Evolutionary conservation across 1,139 yeast species (phyloP).

Genomic region (Sugiyamaella sp.): DNA sequence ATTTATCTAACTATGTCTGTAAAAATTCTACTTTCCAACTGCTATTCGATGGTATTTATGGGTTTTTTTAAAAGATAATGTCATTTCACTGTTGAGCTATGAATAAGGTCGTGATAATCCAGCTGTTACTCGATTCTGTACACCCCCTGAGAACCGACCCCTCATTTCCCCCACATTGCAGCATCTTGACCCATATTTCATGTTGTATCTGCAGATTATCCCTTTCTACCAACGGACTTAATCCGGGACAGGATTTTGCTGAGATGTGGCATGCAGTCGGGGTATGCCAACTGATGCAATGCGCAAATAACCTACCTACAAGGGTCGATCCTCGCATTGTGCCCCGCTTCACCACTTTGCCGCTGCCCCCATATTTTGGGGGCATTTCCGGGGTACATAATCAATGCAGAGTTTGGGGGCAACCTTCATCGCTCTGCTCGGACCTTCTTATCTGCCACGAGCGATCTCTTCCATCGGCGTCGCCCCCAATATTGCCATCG

Average conservation of each 20-base stretch:
- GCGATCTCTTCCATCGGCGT: too few relatives aligned
- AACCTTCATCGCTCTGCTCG: not conserved
- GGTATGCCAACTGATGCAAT: not conserved
- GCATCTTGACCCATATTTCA: not conserved
- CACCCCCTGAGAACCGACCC: slow-evolving; percentile 7
- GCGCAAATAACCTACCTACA: not conserved
- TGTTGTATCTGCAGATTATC: not conserved
- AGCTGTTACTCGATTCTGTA: not conserved
- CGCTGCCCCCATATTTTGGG: not conserved
- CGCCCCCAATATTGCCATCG: too few relatives aligned
- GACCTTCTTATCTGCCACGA: too few relatives aligned
- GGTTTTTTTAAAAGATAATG: not conserved
- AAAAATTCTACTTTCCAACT: too few relatives aligned
- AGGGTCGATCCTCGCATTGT: too few relatives aligned
- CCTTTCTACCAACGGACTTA: not conserved
- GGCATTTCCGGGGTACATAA: slow-evolving; percentile 9
- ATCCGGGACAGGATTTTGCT: not conserved
- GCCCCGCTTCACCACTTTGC: too few relatives aligned
- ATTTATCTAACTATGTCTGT: not conserved
- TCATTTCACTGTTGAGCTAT: not conserved
- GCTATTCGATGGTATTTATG: too few relatives aligned
- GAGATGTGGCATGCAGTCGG: not conserved
- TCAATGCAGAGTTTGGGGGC: slow-evolving; percentile 2
- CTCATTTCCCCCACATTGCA: not conserved
- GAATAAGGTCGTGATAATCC: not conserved